Percentiles rank a stretch among this genome's conserved stretches.
Evolutionary conservation across 768 basidiomycete species (phyloP).

Genomic region (Daedaleopsis nitida): DNA sequence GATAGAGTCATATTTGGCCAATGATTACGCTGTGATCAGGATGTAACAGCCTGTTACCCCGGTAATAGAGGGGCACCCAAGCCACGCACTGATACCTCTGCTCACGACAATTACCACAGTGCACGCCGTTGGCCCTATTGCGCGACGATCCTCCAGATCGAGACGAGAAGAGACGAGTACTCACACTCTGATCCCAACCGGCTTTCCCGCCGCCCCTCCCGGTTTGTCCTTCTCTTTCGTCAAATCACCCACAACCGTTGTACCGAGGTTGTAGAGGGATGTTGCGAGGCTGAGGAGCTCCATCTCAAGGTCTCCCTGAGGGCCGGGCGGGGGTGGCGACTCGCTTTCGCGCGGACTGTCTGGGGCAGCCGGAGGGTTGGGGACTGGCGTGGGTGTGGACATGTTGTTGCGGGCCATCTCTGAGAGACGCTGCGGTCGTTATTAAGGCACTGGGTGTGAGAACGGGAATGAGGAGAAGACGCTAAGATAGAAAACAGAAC

Average conservation of each 20-base stretch:
- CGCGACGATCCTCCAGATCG: no score
- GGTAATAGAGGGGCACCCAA: no score
- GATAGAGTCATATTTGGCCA: no score
- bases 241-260: conserved; percentile 81
- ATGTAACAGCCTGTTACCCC: no score
- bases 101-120: no score
- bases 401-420: conserved; percentile 20
- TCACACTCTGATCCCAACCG: conserved; percentile 77
- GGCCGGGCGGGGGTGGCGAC: conserved; percentile 68
- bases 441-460: conserved; percentile 3
- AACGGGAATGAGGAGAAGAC: not conserved
- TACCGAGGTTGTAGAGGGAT: conserved; percentile 78
- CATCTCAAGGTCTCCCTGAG: conserved; percentile 74
- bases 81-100: no score
- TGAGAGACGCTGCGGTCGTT: conserved; percentile 3
- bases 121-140: no score
- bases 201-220: conserved; percentile 58
- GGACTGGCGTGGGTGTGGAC: conserved; percentile 14
- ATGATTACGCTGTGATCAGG: no score
- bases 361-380: conserved; percentile 38
- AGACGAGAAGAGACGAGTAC: conserved; percentile 26
- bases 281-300: conserved; percentile 78
- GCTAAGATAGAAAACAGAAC: not conserved
- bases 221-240: conserved; percentile 78
- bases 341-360: conserved; percentile 74